Conservation (phyloP, 208 protist genomes). For the Angomonas deanei region DNA sequence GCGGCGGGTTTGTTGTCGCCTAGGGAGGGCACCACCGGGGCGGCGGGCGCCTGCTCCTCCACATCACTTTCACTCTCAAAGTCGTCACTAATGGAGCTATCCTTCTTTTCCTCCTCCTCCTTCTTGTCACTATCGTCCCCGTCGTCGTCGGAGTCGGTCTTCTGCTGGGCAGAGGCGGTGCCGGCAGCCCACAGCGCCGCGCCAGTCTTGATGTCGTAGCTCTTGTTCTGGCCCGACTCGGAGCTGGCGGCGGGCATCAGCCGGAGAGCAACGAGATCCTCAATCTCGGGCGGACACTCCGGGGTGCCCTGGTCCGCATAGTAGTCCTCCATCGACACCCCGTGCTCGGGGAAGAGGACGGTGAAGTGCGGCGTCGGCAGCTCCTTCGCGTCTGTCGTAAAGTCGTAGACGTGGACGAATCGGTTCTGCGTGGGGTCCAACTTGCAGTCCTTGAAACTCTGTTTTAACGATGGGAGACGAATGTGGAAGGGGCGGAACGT, state of each 20-base stretch:
- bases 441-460: constrained; percentile 44
- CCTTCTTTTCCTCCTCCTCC: neutral
- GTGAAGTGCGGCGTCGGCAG: constrained; percentile 73
- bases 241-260: constrained; percentile 77
- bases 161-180: neutral
- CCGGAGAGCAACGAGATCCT: constrained; percentile 55
- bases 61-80: neutral
- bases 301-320: constrained; percentile 56
- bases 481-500: constrained; percentile 79
- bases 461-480: constrained; percentile 51
- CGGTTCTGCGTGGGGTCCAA: constrained; percentile 74
- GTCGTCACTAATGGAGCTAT: neutral
- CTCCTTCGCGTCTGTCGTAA: constrained; percentile 57
- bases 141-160: neutral
- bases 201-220: constrained; percentile 84
- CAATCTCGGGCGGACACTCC: constrained; percentile 73
- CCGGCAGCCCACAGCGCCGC: constrained; percentile 41
- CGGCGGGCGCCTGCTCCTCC: constrained; percentile 3
- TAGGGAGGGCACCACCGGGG: constrained; percentile 5
- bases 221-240: constrained; percentile 80
- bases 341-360: constrained; percentile 67
- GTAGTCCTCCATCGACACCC: constrained; percentile 57
- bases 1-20: neutral
- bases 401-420: constrained; percentile 92
- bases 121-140: neutral